A percentile compares a stretch with the other conserved stretches of the same genome.
These are phyloP conservation scores for Paecilomyces formosus DNA, from an alignment of 2,329 filamentous ascomycete genomes.

Conservation along the genomic window DNA sequence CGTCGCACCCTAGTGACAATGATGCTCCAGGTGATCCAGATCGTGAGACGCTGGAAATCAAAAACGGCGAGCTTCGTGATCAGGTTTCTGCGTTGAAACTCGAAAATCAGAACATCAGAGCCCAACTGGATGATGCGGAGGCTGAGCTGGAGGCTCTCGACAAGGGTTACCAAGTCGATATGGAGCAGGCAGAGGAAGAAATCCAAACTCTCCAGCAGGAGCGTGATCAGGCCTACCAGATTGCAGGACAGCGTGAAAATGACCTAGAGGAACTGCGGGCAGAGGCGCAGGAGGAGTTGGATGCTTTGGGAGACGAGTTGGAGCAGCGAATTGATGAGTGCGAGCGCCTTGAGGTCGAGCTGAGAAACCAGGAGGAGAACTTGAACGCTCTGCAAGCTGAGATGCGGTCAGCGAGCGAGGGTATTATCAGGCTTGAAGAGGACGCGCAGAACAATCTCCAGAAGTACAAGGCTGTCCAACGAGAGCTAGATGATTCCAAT, in stretches of 20 bases:
- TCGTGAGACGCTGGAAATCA: slow-evolving; percentile 78
- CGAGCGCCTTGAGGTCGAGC: slow-evolving; percentile 60
- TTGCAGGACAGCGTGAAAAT: slow-evolving; percentile 58
- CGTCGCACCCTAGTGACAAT: slow-evolving; percentile 65
- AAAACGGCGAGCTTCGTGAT: slow-evolving; percentile 75
- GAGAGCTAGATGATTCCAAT: slow-evolving; percentile 75
- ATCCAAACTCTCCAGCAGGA: slow-evolving; percentile 71
- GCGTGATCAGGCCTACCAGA: slow-evolving; percentile 74
- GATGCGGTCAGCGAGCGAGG: slow-evolving; percentile 86
- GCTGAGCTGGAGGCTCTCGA: slow-evolving; percentile 71
- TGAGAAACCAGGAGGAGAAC: slow-evolving; percentile 73
- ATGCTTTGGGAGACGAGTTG: slow-evolving; percentile 54
- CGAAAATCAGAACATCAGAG: slow-evolving; percentile 80
- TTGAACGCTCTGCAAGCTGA: slow-evolving; percentile 87
- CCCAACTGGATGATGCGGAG: slow-evolving; percentile 71
- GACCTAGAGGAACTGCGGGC: slow-evolving; percentile 44
- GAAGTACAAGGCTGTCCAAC: slow-evolving; percentile 74
- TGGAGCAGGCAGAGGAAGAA: slow-evolving; percentile 72
- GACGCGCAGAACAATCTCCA: slow-evolving; percentile 72
- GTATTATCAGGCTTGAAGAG: slow-evolving; percentile 79
- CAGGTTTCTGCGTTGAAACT: slow-evolving; percentile 79
- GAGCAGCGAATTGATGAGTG: slow-evolving; percentile 67
- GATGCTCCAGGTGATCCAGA: slow-evolving; percentile 64
- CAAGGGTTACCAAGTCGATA: slow-evolving; percentile 68
- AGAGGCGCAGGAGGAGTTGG: slow-evolving; percentile 54